Conservation (phyloP, 192 early-diverging fungal genomes). For the Cladochytrium replicatum region DNA sequence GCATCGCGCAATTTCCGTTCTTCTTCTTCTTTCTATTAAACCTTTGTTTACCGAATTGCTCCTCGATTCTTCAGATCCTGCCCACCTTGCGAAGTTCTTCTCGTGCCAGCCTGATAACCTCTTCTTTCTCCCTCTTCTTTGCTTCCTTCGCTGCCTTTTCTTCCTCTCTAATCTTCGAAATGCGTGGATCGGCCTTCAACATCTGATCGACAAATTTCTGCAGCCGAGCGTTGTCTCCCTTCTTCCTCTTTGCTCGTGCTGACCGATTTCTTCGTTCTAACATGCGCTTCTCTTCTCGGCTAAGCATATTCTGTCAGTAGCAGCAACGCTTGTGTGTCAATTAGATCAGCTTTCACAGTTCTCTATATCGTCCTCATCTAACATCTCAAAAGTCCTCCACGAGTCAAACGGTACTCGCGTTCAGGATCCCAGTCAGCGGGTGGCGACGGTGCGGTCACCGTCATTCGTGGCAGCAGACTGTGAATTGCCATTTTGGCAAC, state of each 20-base stretch:
- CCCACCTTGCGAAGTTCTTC: conserved; percentile 20
- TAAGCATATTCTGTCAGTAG: conserved; percentile 2
- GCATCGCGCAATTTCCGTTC: conserved; percentile 51
- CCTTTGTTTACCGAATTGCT: too few relatives aligned
- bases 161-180: conserved; percentile 76
- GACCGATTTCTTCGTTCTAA: conserved; percentile 93
- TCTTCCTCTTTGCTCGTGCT: conserved; percentile 85
- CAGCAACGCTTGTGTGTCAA: too few relatives aligned
- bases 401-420: conserved; percentile 69
- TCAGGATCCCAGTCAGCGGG: conserved; percentile 53
- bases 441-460: conserved; percentile 61
- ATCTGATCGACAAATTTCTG: conserved; percentile 78
- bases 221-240: conserved; percentile 90
- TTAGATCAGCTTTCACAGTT: conserved; percentile 58
- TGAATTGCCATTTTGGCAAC: conserved; percentile 1
- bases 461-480: conserved; percentile 15
- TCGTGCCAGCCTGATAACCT: conserved; percentile 46
- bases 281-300: conserved; percentile 93
- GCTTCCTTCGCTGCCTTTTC: conserved; percentile 85
- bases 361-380: conserved; percentile 94
- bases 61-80: conserved; percentile 5
- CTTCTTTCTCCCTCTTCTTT: conserved; percentile 79
- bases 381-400: conserved; percentile 95
- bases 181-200: conserved; percentile 78
- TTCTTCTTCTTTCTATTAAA: conserved; percentile 38